Conservation (phyloP, 257 asterid genomes). For the Fraxinus americana region DNA sequence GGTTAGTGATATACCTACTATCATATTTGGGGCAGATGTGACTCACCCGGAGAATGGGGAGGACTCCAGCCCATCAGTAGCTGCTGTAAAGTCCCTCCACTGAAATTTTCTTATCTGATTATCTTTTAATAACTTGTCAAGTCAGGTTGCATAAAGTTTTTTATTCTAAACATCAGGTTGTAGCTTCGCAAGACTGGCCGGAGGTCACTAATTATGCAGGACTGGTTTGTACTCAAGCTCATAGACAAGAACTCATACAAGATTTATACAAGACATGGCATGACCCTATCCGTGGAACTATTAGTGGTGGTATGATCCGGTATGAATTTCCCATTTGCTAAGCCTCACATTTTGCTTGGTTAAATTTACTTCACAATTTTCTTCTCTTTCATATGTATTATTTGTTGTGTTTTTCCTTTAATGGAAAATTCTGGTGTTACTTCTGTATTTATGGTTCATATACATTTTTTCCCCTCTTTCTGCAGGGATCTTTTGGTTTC, state of each 20-base stretch:
- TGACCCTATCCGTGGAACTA: slow-evolving; percentile 90
- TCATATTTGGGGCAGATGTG: slow-evolving; percentile 97
- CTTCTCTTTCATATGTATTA: background rate
- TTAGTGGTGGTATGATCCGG: slow-evolving; percentile 99
- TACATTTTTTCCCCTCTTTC: slow-evolving; percentile 1
- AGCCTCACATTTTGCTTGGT: background rate
- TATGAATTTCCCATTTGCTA: slow-evolving; percentile 7
- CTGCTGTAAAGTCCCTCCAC: slow-evolving; percentile 64
- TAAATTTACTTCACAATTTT: background rate
- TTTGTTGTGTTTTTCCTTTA: background rate
- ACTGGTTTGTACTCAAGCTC: slow-evolving; percentile 97
- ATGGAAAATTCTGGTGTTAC: background rate
- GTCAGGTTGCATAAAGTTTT: slow-evolving; percentile 13
- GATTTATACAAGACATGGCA: slow-evolving; percentile 97
- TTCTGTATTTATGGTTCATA: background rate
- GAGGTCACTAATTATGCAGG: slow-evolving; percentile 99
- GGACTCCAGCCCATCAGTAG: slow-evolving; percentile 96
- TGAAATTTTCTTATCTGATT: background rate
- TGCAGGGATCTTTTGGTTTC: slow-evolving; percentile 95
- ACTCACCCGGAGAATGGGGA: slow-evolving; percentile 99
- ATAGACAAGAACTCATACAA: slow-evolving; percentile 92
- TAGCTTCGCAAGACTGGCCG: slow-evolving; percentile 99
- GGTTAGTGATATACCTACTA: slow-evolving; percentile 96
- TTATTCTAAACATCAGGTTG: slow-evolving; percentile 55
- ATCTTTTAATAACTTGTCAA: background rate